Conservation (phyloP, 2,329 filamentous ascomycete genomes). For the Rhinocladiella mackenziei region DNA sequence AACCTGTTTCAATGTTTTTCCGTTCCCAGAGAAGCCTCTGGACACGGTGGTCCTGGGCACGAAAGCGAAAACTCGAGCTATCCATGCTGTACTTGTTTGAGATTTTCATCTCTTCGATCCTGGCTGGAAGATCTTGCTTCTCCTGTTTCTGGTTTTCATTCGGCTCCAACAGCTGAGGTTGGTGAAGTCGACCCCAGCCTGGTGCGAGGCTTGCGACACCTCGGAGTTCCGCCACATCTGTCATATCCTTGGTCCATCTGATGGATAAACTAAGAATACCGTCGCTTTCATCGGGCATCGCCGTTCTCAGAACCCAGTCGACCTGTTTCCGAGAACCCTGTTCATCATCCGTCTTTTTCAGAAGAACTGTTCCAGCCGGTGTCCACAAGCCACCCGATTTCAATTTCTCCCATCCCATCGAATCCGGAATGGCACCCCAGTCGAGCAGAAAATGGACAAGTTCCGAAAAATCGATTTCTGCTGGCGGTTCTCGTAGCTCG, state of each 20-base stretch:
- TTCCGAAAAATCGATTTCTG: slow-evolving; percentile 55
- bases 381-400: slow-evolving; percentile 59
- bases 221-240: slow-evolving; percentile 49
- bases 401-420: slow-evolving; percentile 56
- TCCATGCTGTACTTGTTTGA: slow-evolving; percentile 25
- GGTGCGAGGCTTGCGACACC: slow-evolving; percentile 53
- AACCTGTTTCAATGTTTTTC: slow-evolving; percentile 27
- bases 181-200: slow-evolving; percentile 48
- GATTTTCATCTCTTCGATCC: slow-evolving; percentile 27
- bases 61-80: slow-evolving; percentile 32
- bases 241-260: slow-evolving; percentile 47
- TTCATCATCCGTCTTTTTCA: slow-evolving; percentile 46
- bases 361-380: slow-evolving; percentile 54
- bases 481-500: slow-evolving; percentile 46
- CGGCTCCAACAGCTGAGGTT: slow-evolving; percentile 23
- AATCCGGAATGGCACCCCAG: slow-evolving; percentile 58
- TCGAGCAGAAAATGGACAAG: slow-evolving; percentile 61
- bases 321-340: slow-evolving; percentile 39
- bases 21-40: slow-evolving; percentile 30
- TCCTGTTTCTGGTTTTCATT: slow-evolving; percentile 21
- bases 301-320: slow-evolving; percentile 50
- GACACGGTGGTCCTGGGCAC: slow-evolving; percentile 28
- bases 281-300: slow-evolving; percentile 57
- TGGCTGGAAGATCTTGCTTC: slow-evolving; percentile 19
- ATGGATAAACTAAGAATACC: slow-evolving; percentile 57